These are phyloP conservation scores for Sporobolomyces roseus DNA, from an alignment of 768 basidiomycete genomes.

Conservation along the genomic window DNA sequence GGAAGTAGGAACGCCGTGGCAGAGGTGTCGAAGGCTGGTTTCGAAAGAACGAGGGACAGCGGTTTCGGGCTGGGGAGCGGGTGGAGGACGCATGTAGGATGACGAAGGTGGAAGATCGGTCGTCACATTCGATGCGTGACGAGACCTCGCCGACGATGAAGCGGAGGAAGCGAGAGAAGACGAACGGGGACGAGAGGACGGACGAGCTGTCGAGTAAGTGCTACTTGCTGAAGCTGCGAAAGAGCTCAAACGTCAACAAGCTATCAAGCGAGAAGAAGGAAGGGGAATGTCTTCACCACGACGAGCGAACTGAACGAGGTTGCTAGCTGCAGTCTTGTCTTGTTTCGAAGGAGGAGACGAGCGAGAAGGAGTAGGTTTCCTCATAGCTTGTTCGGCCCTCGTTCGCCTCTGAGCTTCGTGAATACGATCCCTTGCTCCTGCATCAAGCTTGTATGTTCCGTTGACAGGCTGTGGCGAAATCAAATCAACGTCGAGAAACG, in stretches of 20 bases:
- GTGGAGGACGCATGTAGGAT: background rate
- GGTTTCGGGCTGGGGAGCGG: background rate
- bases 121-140: background rate
- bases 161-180: background rate
- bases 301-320: background rate
- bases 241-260: too few relatives aligned
- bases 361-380: background rate
- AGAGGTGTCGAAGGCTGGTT: too few relatives aligned
- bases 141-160: too few relatives aligned
- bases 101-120: background rate
- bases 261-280: background rate
- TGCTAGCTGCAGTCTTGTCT: background rate
- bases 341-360: background rate
- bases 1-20: too few relatives aligned
- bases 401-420: conserved; percentile 18
- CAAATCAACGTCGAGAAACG: too few relatives aligned
- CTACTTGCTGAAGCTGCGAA: background rate
- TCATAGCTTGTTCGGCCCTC: background rate
- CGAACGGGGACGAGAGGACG: background rate
- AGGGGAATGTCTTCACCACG: background rate
- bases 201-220: background rate
- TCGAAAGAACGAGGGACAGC: too few relatives aligned
- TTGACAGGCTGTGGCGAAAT: too few relatives aligned
- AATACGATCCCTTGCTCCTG: conserved; percentile 2
- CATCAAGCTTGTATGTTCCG: background rate